phyloP scores from a whole-genome alignment of 768 basidiomycete species.

The Tulasnella sp. region DNA sequence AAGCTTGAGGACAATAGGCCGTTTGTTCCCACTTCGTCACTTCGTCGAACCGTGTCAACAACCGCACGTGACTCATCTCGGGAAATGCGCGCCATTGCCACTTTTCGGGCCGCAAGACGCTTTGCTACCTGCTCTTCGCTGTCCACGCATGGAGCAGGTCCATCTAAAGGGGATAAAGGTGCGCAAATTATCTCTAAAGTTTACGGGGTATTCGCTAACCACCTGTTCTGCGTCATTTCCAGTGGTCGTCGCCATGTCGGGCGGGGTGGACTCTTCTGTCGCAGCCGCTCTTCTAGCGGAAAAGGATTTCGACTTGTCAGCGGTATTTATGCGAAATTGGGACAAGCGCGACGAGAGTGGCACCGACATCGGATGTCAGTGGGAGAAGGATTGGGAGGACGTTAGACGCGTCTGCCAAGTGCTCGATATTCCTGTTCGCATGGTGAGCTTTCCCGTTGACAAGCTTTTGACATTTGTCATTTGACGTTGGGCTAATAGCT shows the following conservation, averaged over 20 bases:
- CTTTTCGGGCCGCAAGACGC: not conserved
- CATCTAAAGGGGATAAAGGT: constrained; percentile 17
- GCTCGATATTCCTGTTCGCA: constrained; percentile 65
- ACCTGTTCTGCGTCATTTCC: not conserved
- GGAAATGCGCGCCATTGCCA: not conserved
- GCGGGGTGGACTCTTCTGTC: constrained; percentile 93
- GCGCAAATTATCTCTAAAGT: not conserved
- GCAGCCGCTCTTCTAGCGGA: constrained; percentile 70
- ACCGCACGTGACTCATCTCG: not conserved
- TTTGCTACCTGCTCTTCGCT: not conserved
- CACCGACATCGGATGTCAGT: constrained; percentile 81
- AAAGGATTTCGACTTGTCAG: constrained; percentile 73
- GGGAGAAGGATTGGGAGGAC: constrained; percentile 94
- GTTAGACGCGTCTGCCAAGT: constrained; percentile 73
- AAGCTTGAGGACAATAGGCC: not conserved
- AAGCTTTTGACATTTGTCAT: no score
- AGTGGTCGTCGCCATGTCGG: constrained; percentile 93
- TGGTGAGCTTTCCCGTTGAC: constrained; percentile 42
- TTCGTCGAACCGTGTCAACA: not conserved
- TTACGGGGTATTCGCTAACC: not conserved
- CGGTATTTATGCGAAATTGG: constrained; percentile 97
- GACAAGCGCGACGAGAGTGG: constrained; percentile 78
- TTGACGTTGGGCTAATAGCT: not conserved
- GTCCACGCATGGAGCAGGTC: not conserved
- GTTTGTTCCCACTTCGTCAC: not conserved